Percentiles rank a stretch among this genome's conserved stretches.
phyloP scores from a whole-genome alignment of 768 basidiomycete species.

The Tephrocybe sp. region DNA sequence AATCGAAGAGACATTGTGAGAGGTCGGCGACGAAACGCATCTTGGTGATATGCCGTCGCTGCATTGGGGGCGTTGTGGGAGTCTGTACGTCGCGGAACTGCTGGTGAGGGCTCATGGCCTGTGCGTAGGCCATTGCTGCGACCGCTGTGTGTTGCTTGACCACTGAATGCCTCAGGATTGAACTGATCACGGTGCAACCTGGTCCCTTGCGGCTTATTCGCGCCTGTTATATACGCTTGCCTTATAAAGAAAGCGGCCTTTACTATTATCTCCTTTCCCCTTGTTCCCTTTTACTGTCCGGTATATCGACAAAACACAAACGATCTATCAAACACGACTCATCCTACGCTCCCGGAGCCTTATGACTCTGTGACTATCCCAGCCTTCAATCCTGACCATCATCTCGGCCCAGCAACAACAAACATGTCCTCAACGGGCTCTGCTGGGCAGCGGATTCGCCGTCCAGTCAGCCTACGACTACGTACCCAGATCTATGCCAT shows the following conservation, averaged over 20 bases:
- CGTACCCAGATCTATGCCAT: slow-evolving; percentile 33
- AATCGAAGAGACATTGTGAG: slow-evolving; percentile 89
- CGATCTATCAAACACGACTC: neutral
- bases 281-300: neutral
- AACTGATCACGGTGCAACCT: slow-evolving; percentile 21
- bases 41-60: slow-evolving; percentile 42
- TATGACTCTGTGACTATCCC: neutral
- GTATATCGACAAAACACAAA: neutral
- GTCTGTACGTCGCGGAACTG: slow-evolving; percentile 33
- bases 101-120: slow-evolving; percentile 38
- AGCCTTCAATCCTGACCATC: slow-evolving; percentile 1
- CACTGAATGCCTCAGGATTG: slow-evolving; percentile 14
- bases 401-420: slow-evolving; percentile 5
- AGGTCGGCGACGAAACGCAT: slow-evolving; percentile 77
- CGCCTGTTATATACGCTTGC: slow-evolving; percentile 22
- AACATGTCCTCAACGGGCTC: slow-evolving; percentile 4
- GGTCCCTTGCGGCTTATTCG: slow-evolving; percentile 14
- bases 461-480: slow-evolving; percentile 14
- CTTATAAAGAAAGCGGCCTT: slow-evolving; percentile 16
- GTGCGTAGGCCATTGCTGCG: slow-evolving; percentile 39
- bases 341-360: neutral
- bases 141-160: too few species aligned
- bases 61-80: slow-evolving; percentile 29
- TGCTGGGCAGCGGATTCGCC: slow-evolving; percentile 19
- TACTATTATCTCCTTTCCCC: slow-evolving; percentile 7